phyloP scores from a whole-genome alignment of 1,139 yeast species.

The Scheffersomyces illinoinensis region DNA sequence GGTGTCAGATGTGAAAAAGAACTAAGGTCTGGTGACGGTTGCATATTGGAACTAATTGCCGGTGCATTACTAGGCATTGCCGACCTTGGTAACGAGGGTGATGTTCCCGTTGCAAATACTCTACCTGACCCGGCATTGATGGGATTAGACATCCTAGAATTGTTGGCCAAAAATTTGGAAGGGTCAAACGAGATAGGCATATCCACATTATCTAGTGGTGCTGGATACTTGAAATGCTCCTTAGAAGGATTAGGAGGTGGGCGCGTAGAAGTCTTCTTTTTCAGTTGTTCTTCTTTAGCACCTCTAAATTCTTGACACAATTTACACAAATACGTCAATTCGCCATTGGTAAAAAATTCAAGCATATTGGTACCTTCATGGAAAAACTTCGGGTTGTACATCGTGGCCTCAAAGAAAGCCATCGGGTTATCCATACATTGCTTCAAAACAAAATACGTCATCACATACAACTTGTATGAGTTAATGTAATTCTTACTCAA shows the following conservation, averaged over 20 bases:
- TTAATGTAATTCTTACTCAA: slow-evolving; percentile 41
- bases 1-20: background rate
- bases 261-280: slow-evolving; percentile 12
- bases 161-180: slow-evolving; percentile 66
- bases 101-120: background rate
- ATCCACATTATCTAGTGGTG: background rate
- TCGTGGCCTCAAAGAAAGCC: slow-evolving; percentile 34
- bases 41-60: background rate
- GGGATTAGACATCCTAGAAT: background rate
- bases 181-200: slow-evolving; percentile 54
- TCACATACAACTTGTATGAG: slow-evolving; percentile 43
- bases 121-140: background rate
- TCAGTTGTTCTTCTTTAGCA: slow-evolving; percentile 38
- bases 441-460: slow-evolving; percentile 42
- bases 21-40: background rate
- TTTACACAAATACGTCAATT: slow-evolving; percentile 37
- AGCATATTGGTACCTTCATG: slow-evolving; percentile 45
- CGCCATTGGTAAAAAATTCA: slow-evolving; percentile 38
- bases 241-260: background rate
- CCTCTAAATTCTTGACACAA: slow-evolving; percentile 42
- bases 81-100: background rate
- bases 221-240: background rate
- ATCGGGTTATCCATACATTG: slow-evolving; percentile 48
- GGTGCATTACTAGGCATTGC: background rate
- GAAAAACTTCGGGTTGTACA: slow-evolving; percentile 28